phyloP scores from a whole-genome alignment of 768 basidiomycete species.

The Naematelia aurantialba region DNA sequence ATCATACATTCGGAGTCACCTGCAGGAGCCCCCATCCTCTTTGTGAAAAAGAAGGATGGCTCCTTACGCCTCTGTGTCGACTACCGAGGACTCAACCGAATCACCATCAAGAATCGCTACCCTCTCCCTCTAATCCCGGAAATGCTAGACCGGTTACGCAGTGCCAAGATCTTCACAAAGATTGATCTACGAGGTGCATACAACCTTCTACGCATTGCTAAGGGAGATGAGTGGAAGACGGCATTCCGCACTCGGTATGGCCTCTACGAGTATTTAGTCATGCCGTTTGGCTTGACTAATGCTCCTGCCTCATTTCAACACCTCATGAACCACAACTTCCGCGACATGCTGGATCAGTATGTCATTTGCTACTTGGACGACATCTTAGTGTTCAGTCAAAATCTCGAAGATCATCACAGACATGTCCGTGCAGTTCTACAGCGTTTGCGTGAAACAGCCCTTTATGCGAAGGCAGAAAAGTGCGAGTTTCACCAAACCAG shows the following conservation, averaged over 20 bases:
- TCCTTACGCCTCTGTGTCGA: conserved; percentile 26
- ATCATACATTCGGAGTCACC: conserved; percentile 20
- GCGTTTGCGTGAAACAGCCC: conserved; percentile 11
- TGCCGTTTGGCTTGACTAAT: too few relatives aligned
- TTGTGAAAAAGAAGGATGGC: conserved; percentile 38
- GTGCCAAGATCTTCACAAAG: conserved; percentile 29
- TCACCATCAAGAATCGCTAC: conserved; percentile 14
- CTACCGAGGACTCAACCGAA: conserved; percentile 68
- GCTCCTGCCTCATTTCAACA: too few relatives aligned
- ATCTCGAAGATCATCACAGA: conserved; percentile 28
- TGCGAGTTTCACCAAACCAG: conserved; percentile 24
- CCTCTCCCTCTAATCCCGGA: conserved; percentile 32
- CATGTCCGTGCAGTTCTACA: conserved; percentile 17
- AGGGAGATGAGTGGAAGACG: conserved; percentile 55
- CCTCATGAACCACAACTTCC: conserved; percentile 30
- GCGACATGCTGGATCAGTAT: conserved; percentile 15
- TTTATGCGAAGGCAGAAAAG: conserved; percentile 25
- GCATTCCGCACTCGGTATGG: conserved; percentile 53
- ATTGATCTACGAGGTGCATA: conserved; percentile 52
- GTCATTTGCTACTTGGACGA: conserved; percentile 27
- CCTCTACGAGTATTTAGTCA: too few relatives aligned
- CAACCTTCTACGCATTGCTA: conserved; percentile 53
- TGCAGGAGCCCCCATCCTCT: conserved; percentile 32
- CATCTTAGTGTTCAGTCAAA: conserved; percentile 24
- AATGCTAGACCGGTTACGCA: conserved; percentile 16